Conservation (phyloP, 345 rosid species). For the Geranium rotundifolium region DNA sequence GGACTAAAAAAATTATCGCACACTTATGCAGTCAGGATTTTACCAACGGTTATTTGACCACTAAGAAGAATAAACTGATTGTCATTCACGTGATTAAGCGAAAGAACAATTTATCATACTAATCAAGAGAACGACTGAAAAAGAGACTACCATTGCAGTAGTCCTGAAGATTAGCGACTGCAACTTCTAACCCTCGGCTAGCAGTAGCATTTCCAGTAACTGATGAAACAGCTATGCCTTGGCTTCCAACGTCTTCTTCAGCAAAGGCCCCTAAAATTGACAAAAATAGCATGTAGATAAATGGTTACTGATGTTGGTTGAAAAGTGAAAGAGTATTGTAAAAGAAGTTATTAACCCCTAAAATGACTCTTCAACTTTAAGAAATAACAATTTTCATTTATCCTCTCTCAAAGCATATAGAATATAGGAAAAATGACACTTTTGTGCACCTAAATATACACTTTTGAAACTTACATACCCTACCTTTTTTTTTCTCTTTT, state of each 20-base stretch:
- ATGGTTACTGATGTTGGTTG: slow-evolving; percentile 8
- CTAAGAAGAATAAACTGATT: neutral
- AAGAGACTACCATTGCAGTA: slow-evolving; percentile 83
- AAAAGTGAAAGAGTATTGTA: slow-evolving; percentile 5
- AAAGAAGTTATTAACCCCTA: neutral
- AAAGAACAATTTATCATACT: neutral
- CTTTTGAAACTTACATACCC: too few species aligned
- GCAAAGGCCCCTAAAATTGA: slow-evolving; percentile 82
- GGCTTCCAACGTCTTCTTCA: slow-evolving; percentile 95
- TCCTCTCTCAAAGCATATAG: too few species aligned
- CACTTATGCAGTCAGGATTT: too few species aligned
- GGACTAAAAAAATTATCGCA: too few species aligned
- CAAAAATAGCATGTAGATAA: slow-evolving; percentile 8
- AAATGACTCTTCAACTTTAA: too few species aligned
- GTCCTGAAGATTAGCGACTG: slow-evolving; percentile 98
- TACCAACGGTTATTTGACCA: neutral
- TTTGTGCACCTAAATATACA: too few species aligned
- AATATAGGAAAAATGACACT: too few species aligned
- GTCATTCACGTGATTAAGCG: neutral
- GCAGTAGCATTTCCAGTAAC: slow-evolving; percentile 77
- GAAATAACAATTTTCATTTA: too few species aligned
- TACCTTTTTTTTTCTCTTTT: too few species aligned
- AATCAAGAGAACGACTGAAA: slow-evolving; percentile 11
- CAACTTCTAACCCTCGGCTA: slow-evolving; percentile 95
- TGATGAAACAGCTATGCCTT: slow-evolving; percentile 46